Evolutionary conservation across 1,284 basidiomycete genomes (phyloP).

Genomic region (Mixia osmundae): DNA sequence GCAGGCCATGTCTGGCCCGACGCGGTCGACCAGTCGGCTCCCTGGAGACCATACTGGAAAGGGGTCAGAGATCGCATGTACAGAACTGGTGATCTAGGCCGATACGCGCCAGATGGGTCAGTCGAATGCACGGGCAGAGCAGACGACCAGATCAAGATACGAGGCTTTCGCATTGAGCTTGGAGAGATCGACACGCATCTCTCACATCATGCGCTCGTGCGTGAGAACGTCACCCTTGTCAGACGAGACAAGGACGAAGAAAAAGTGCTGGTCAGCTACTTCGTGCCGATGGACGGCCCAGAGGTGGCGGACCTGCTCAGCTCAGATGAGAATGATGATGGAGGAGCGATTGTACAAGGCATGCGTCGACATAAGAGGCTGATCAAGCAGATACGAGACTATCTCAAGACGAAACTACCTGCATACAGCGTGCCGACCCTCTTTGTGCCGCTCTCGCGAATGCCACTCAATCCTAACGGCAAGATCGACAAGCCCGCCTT

Average conservation of each 20-base stretch:
- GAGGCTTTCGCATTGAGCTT: constrained; percentile 95
- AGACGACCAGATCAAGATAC: constrained; percentile 98
- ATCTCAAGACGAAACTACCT: constrained; percentile 92
- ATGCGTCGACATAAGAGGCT: constrained; percentile 60
- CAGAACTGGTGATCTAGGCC: constrained; percentile 82
- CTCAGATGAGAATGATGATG: constrained; percentile 22
- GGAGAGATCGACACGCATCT: constrained; percentile 97
- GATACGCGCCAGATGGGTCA: constrained; percentile 75
- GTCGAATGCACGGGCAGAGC: constrained; percentile 96
- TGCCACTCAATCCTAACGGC: constrained; percentile 97
- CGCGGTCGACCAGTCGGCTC: constrained; percentile 36
- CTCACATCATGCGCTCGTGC: constrained; percentile 71
- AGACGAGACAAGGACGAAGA: constrained; percentile 97
- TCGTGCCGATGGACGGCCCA: constrained; percentile 66
- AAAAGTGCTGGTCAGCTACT: constrained; percentile 94
- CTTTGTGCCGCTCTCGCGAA: constrained; percentile 77
- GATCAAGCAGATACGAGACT: constrained; percentile 81
- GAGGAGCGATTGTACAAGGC: constrained; percentile 39
- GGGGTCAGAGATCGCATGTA: constrained; percentile 98
- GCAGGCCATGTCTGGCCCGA: constrained; percentile 35
- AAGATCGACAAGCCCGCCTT: constrained; percentile 97
- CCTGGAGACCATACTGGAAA: constrained; percentile 64
- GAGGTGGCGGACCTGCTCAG: constrained; percentile 49
- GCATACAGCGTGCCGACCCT: constrained; percentile 75
- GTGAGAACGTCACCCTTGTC: constrained; percentile 93